A percentile compares a stretch with the other conserved stretches of the same genome.
Evolutionary conservation across 352 stramenopile species (phyloP).

Genomic region (Phytophthora fragariaefolia): DNA sequence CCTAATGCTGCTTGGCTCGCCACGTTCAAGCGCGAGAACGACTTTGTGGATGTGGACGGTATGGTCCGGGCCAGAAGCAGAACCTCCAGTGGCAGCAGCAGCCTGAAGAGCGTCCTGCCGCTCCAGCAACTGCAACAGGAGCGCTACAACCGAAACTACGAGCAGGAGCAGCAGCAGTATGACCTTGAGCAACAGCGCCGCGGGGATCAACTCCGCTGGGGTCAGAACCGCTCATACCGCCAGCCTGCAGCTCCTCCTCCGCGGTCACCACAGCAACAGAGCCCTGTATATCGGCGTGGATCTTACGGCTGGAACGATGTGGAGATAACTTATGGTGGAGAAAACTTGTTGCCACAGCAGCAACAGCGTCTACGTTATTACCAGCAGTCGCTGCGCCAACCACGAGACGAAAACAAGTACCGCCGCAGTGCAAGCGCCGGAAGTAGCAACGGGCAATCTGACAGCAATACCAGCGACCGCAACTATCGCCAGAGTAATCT

Average conservation of each 20-base stretch:
- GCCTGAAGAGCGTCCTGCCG: conserved; percentile 2
- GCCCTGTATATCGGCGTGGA: conserved; percentile 4
- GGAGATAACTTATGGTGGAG: neutral
- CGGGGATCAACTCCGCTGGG: conserved; percentile 20
- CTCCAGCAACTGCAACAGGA: conserved; percentile 22
- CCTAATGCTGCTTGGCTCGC: conserved; percentile 55
- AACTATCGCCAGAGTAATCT: conserved; percentile 63
- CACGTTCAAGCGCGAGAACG: conserved; percentile 64
- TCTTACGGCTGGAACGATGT: conserved; percentile 29
- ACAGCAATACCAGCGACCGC: conserved; percentile 39
- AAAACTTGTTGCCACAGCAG: conserved; percentile 5
- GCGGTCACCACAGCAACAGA: conserved; percentile 14
- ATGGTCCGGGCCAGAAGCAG: conserved; percentile 12
- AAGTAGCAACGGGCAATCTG: conserved; percentile 24
- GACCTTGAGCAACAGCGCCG: conserved; percentile 27
- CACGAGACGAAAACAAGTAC: conserved; percentile 24
- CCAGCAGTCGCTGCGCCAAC: conserved; percentile 4
- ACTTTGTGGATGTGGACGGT: conserved; percentile 39
- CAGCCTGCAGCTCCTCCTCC: conserved; percentile 27
- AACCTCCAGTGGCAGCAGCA: conserved; percentile 13
- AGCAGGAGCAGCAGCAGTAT: conserved; percentile 24
- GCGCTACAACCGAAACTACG: conserved; percentile 27
- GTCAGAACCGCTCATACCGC: conserved; percentile 29
- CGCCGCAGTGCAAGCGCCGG: conserved; percentile 27
- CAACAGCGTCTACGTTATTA: conserved; percentile 18